phyloP scores from a whole-genome alignment of 1,139 yeast species.

The Taphrina wiesneri region DNA sequence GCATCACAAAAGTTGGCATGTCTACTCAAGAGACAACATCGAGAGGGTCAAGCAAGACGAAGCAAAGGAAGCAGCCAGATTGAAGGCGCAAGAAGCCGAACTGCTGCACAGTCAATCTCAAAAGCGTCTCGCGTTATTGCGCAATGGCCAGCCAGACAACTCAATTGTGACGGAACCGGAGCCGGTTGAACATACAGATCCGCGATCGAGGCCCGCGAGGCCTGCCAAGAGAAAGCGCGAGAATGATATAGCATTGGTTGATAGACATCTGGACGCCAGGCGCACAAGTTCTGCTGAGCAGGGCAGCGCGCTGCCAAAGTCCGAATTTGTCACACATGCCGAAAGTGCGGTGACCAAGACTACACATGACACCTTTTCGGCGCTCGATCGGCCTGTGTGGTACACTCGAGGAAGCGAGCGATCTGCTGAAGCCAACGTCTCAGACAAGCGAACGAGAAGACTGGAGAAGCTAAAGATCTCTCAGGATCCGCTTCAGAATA shows the following conservation, averaged over 20 bases:
- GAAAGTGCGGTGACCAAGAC: not conserved
- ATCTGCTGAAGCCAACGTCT: not conserved
- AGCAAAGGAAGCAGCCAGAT: conserved; percentile 40
- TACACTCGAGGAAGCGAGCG: not conserved
- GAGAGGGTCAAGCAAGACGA: conserved; percentile 45
- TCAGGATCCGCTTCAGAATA: conserved; percentile 2
- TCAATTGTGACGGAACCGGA: too few species aligned
- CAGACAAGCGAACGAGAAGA: not conserved
- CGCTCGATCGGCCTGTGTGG: not conserved
- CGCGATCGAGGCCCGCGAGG: too few species aligned
- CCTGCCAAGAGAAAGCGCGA: not conserved
- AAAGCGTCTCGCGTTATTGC: conserved; percentile 6
- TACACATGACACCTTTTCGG: not conserved
- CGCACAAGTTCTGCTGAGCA: too few species aligned
- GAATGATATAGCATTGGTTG: not conserved
- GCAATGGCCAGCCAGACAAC: not conserved
- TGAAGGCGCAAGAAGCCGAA: conserved; percentile 35
- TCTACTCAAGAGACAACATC: conserved; percentile 42
- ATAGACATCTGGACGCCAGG: not conserved
- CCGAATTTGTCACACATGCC: not conserved
- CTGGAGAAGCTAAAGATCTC: not conserved
- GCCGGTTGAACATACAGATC: too few species aligned
- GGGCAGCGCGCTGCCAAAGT: not conserved
- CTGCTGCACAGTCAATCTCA: conserved; percentile 20
- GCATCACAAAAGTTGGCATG: conserved; percentile 45